These are phyloP conservation scores for Rhizopogon roseolus DNA, from an alignment of 768 basidiomycete species.

Conservation along the genomic window DNA sequence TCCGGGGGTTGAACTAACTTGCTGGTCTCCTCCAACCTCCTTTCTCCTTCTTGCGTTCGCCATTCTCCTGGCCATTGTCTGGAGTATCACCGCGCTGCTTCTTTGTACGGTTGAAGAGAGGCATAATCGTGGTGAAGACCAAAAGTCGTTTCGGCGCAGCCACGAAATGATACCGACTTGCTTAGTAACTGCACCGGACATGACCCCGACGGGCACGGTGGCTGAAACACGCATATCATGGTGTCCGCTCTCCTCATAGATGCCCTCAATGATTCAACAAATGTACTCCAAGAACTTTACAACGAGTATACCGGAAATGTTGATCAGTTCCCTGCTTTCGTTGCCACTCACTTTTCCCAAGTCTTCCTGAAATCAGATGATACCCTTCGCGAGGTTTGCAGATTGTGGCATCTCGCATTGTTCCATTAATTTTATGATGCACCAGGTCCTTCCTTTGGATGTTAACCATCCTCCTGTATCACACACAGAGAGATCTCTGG, in stretches of 20 bases:
- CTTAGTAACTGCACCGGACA: background rate
- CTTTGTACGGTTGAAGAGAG: constrained; percentile 51
- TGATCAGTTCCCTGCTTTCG: constrained; percentile 34
- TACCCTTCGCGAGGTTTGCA: constrained; percentile 36
- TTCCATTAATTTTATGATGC: background rate
- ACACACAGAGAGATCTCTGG: constrained; percentile 50
- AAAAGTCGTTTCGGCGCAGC: constrained; percentile 6
- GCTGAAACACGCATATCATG: constrained; percentile 31
- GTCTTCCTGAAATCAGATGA: constrained; percentile 35
- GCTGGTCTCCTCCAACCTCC: constrained; percentile 82
- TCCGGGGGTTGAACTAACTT: constrained; percentile 42
- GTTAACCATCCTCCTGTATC: constrained; percentile 42
- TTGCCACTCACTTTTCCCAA: constrained; percentile 41
- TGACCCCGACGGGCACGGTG: no score
- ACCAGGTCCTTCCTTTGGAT: constrained; percentile 56
- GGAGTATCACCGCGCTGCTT: constrained; percentile 28
- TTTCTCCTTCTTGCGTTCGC: constrained; percentile 74
- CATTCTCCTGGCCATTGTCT: constrained; percentile 33
- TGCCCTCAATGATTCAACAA: constrained; percentile 45
- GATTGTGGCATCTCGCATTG: background rate
- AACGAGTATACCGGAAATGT: constrained; percentile 17
- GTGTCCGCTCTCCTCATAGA: constrained; percentile 45
- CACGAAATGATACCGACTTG: background rate
- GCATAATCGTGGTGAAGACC: constrained; percentile 34
- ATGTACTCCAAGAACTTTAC: constrained; percentile 47